phyloP scores from a whole-genome alignment of 495 filamentous ascomycete species.

The Aspergillus ellipticus region DNA sequence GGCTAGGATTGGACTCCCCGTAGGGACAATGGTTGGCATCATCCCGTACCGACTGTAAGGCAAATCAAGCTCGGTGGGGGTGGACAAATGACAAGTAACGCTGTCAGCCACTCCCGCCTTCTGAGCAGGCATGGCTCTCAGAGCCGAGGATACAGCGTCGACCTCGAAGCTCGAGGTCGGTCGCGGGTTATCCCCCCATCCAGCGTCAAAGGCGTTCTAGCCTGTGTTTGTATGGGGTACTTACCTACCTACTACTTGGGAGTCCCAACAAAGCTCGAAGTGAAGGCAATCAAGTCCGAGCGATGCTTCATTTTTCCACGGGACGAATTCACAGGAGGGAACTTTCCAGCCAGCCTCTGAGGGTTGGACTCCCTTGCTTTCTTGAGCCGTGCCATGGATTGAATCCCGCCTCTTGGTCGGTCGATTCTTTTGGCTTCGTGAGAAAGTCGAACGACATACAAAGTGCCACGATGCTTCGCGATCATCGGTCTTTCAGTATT shows the following conservation, averaged over 20 bases:
- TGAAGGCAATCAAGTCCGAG: neutral
- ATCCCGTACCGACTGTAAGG: neutral
- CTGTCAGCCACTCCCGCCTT: conserved; percentile 15
- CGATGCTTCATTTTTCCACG: neutral
- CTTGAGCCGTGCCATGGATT: neutral
- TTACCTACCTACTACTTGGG: too few species aligned
- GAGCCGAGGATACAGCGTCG: neutral
- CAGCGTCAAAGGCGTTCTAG: neutral
- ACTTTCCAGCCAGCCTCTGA: neutral
- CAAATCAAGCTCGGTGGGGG: neutral
- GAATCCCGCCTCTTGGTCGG: neutral
- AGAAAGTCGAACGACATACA: neutral
- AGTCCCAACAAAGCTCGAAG: neutral
- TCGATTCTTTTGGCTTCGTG: neutral
- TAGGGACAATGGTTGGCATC: neutral
- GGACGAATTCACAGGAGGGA: neutral
- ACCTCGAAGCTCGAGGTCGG: neutral
- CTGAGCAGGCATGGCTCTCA: neutral
- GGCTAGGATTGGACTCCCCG: neutral
- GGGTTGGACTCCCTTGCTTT: neutral
- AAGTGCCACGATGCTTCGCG: neutral
- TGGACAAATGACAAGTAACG: conserved; percentile 9
- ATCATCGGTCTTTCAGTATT: neutral
- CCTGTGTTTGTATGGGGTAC: neutral
- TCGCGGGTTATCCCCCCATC: neutral